phyloP scores from a whole-genome alignment of 139 green algal genomes.

The Closterium sp. region DNA sequence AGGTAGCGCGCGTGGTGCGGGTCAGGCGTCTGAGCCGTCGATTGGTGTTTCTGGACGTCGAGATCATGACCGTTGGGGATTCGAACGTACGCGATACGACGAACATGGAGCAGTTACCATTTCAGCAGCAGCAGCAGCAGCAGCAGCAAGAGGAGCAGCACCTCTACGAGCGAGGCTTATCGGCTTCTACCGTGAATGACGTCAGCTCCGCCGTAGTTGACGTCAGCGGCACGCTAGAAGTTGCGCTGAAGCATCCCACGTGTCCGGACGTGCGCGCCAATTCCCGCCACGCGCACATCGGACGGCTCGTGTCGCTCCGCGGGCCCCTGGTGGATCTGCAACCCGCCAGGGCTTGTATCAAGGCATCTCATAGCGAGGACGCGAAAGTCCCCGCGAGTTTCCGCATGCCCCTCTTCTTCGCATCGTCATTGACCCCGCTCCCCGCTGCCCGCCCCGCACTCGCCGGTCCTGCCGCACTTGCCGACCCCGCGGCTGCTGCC shows the following conservation, averaged over 20 bases:
- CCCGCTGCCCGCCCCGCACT: not conserved
- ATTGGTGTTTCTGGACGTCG: not conserved
- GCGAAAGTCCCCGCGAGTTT: not conserved
- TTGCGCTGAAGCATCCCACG: constrained; percentile 11
- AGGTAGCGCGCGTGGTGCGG: not conserved
- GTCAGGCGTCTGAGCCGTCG: not conserved
- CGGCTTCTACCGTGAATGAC: not conserved
- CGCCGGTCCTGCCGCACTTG: no score
- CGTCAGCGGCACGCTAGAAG: constrained; percentile 11
- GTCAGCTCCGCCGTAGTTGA: not conserved
- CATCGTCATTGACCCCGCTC: not conserved
- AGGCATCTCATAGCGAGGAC: not conserved
- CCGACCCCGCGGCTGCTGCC: no score
- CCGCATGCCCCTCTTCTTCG: constrained; percentile 1
- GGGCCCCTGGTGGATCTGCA: not conserved
- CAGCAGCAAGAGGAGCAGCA: not conserved
- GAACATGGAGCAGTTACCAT: not conserved
- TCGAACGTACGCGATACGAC: not conserved
- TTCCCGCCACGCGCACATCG: not conserved
- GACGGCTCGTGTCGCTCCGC: not conserved
- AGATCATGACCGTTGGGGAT: not conserved
- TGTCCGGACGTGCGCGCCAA: constrained; percentile 8
- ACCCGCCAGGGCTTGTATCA: not conserved
- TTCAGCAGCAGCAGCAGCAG: no score
- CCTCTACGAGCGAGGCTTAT: not conserved